Base-by-base conservation (phyloP, 2,329 filamentous ascomycete genomes). In the Epichloe elymi region DNA sequence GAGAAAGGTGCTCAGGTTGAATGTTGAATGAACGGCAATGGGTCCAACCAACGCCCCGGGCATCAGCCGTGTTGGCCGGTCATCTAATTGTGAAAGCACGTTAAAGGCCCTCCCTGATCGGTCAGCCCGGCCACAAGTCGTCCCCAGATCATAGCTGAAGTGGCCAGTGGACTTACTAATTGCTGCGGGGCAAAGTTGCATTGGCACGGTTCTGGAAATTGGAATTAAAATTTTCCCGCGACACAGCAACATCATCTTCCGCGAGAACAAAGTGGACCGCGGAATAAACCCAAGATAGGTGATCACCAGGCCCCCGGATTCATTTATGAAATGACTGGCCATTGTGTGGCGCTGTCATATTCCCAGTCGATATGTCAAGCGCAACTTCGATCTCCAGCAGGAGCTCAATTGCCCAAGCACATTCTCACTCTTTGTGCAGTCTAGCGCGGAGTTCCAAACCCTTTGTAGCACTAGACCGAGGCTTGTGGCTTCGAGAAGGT, bases 191-290 rank as follows among this genome's bases (percentile, higher is more conserved):
- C 30, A 44, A 20, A n/a, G 20, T 48, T 33, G 38, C 23, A 30
- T 56, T 62, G 59, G 58, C 58, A 60, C 62, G 57, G 59, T 63
- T 64, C 58, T 63, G 59, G 62, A 63, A 64, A 37, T 46, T 47
- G n/a, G 36, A 12, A 47, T 44, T 17, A 26, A 20, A 48, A 41
- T 17, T 41, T 6, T 5, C 38, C 17, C 20, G 14, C 17, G 15
- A 30, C 38, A 14, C 33, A 50, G 15, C 23, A 50, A 30, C 23
- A 36, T 11, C 15, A 41, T 23, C 14, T 35, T 14, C 11, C 19
- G 15, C 46, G 38, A 49, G 42, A 42, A 17, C 46, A 23, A 20
- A 40, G 39, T 42, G 23, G 19, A 41, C 19, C 19, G 19, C 45
- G 45, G 8, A 38, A 46, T 41, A 26, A 14, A 26, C 26, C n/a